Conservation (phyloP, 2,329 filamentous ascomycete genomes). For the Aspergillus arachidicola region DNA sequence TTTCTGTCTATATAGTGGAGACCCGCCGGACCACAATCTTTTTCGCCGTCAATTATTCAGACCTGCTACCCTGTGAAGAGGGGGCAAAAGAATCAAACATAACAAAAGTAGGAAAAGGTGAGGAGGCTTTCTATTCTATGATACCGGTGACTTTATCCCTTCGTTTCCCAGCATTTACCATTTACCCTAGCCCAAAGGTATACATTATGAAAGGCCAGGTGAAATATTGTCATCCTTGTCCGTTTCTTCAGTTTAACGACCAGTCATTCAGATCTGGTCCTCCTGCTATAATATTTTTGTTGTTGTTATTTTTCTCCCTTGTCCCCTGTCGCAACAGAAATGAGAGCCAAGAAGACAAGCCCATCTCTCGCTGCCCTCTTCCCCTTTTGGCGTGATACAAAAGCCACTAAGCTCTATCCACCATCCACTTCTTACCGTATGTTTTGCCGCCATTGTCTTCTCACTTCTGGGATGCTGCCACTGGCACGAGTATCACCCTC, state of each 20-base stretch:
- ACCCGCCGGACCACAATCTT: not conserved
- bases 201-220: not conserved
- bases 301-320: not conserved
- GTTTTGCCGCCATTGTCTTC: not conserved
- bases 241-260: not conserved
- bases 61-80: not conserved
- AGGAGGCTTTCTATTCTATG: not conserved
- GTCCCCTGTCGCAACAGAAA: not conserved
- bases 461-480: not conserved
- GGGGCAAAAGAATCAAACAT: not conserved
- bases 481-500: not conserved
- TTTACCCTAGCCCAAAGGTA: not conserved
- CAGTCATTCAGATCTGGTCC: not conserved
- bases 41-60: not conserved
- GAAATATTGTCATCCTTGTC: not conserved
- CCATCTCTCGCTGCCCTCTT: not conserved
- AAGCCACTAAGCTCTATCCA: constrained; percentile 4
- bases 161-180: not conserved
- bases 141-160: not conserved
- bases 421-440: not conserved
- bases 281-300: not conserved
- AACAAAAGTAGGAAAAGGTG: not conserved
- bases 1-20: not conserved
- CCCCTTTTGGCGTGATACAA: constrained; percentile 7
- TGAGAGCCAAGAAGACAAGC: not conserved